These are phyloP conservation scores for Bryoglossum gracile DNA, from an alignment of 495 filamentous ascomycete genomes.

Conservation along the genomic window DNA sequence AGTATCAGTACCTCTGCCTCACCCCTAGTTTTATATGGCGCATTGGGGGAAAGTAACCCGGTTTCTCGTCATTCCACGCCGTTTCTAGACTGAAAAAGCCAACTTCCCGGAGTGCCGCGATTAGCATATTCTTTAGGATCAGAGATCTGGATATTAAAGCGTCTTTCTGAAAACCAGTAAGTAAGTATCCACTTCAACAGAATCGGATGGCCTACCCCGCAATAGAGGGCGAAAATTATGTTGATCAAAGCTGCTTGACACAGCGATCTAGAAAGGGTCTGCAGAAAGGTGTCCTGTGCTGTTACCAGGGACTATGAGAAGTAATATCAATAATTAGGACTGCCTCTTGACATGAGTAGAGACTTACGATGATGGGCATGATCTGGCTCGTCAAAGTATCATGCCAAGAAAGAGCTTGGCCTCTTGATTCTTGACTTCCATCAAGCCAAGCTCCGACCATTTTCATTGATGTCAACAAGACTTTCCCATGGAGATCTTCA, in stretches of 20 bases:
- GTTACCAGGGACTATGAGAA: constrained; percentile 5
- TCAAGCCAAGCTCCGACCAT: constrained; percentile 24
- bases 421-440: constrained; percentile 8
- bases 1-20: constrained; percentile 12
- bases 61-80: constrained; percentile 16
- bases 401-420: constrained; percentile 11
- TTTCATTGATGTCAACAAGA: constrained; percentile 11
- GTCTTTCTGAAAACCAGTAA: constrained; percentile 12
- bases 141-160: constrained; percentile 4
- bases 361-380: constrained; percentile 7
- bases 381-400: constrained; percentile 4
- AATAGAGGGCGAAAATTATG: constrained; percentile 20
- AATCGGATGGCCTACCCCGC: constrained; percentile 11
- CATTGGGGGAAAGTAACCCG: constrained; percentile 19
- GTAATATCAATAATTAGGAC: neutral
- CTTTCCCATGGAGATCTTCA: neutral
- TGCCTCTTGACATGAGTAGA: neutral
- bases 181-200: neutral
- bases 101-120: constrained; percentile 17
- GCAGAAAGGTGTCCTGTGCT: constrained; percentile 10
- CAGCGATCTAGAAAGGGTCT: constrained; percentile 1
- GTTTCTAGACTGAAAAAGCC: constrained; percentile 19
- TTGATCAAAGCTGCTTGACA: constrained; percentile 16
- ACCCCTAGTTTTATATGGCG: constrained; percentile 5
- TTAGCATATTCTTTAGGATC: constrained; percentile 12